Conservation (phyloP, 2,329 filamentous ascomycete species). For the Talaromyces amestolkiae region DNA sequence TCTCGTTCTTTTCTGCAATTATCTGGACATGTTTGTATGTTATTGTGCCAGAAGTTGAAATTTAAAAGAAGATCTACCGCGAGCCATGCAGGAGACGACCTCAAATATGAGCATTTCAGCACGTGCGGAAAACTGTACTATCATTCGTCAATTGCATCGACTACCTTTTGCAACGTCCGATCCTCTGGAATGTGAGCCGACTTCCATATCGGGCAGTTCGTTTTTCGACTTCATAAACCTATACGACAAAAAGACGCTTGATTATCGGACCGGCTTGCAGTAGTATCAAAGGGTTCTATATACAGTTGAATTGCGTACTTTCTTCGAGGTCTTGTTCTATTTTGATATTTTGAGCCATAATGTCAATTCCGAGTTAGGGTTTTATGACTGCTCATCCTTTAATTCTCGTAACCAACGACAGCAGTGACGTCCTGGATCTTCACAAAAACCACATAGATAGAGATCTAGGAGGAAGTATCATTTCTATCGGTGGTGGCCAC, state of each 20-base stretch:
- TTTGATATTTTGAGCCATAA: neutral
- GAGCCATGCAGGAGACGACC: neutral
- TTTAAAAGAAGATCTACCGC: neutral
- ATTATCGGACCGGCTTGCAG: too few relatives aligned
- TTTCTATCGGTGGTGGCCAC: neutral
- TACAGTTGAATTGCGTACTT: neutral
- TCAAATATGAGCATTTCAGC: neutral
- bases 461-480: neutral
- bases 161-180: neutral
- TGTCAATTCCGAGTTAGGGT: neutral
- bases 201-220: neutral
- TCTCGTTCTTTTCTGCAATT: neutral
- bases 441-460: neutral
- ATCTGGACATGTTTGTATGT: neutral
- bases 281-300: neutral
- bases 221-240: neutral
- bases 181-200: conserved; percentile 9
- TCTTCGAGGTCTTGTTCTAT: too few relatives aligned
- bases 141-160: conserved; percentile 8
- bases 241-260: neutral
- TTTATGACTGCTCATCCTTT: neutral
- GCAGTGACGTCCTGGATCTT: neutral
- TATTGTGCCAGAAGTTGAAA: neutral
- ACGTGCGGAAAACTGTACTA: neutral
- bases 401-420: neutral